These are phyloP conservation scores for Paraphaeosphaeria minitans DNA, from an alignment of 2,329 filamentous ascomycete genomes.

Conservation along the genomic window DNA sequence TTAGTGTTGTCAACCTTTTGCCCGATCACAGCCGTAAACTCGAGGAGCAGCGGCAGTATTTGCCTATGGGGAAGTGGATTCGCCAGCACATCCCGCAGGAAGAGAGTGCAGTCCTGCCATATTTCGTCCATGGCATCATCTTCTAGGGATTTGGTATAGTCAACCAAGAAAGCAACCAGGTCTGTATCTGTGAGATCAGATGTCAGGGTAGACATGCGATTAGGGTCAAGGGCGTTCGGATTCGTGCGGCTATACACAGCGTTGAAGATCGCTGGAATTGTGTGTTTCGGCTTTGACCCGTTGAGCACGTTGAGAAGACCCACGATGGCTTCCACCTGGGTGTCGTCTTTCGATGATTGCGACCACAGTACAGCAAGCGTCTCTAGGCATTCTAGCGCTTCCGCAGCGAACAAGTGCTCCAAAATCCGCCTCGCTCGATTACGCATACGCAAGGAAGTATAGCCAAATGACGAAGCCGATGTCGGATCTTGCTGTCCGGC, in stretches of 20 bases:
- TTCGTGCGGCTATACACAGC: conserved; percentile 95
- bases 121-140: conserved; percentile 99
- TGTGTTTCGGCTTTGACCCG: conserved; percentile 86
- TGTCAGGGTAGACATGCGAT: conserved; percentile 84
- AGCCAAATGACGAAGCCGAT: conserved; percentile 81
- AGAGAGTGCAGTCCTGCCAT: conserved; percentile 91
- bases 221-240: conserved; percentile 75
- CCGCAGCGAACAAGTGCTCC: conserved; percentile 90
- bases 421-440: conserved; percentile 86
- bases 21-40: conserved; percentile 87
- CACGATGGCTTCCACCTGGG: conserved; percentile 71
- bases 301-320: conserved; percentile 89
- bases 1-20: conserved; percentile 98
- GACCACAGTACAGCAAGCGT: conserved; percentile 87
- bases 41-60: conserved; percentile 81
- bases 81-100: conserved; percentile 84
- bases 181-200: conserved; percentile 83
- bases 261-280: conserved; percentile 93
- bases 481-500: conserved; percentile 63
- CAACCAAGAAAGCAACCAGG: conserved; percentile 84
- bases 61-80: conserved; percentile 96
- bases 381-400: conserved; percentile 91
- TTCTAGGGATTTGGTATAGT: conserved; percentile 87
- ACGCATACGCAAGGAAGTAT: conserved; percentile 88
- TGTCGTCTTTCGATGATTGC: conserved; percentile 54